Base-by-base conservation (phyloP, 2,329 filamentous ascomycete species). In the Aureobasidium subglaciale region DNA sequence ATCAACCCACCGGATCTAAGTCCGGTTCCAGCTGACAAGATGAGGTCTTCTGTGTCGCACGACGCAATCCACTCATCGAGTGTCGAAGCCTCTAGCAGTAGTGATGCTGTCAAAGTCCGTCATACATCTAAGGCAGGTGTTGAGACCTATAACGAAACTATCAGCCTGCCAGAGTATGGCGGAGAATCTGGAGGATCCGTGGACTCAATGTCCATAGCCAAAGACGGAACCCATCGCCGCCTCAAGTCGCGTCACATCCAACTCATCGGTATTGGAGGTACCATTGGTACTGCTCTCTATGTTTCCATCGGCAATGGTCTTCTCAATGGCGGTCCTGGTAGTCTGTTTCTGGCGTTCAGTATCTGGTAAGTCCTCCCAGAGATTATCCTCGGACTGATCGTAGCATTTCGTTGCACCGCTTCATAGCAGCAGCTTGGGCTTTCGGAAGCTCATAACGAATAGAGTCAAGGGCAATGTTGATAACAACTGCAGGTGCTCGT, bases 221-320 rank as follows among this genome's bases (percentile, higher is more conserved):
- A 53, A 7, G 64, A 66, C 49, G 58, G 62, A 11, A 76, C 74
- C 7, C 72, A 75, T 56, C 67, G 74, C 32, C 75, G 70, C 61
- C 66, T 76, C 52, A 66, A 64, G 60, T 71, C 73, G 50, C 67
- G 74, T 43, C 74, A 76, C 57, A 75, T 76, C 49, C 74, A 76
- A 58, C 66, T 75, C 20, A 75, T 76, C 54, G 73, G 73, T 54
- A 65, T 58, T 24, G 62, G 58, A 30, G 55, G 43, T 34, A 76
- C 74, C 0, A 76, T 76, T 59, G 74, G 74, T 24, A 76, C 74
- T n/a, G 73, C 73, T 0, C 64, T 76, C 2, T 76, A 74, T 60
- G 74, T 76, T 7, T 72, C 75, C 53, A 76, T 76, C 54, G 74
- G 74, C 25, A 65, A 65, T 45, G 73, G 73, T 20, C 61, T 76